Evolutionary conservation across 2,329 filamentous ascomycete genomes (phyloP).

Genomic region (Phialemonium atrogriseum): DNA sequence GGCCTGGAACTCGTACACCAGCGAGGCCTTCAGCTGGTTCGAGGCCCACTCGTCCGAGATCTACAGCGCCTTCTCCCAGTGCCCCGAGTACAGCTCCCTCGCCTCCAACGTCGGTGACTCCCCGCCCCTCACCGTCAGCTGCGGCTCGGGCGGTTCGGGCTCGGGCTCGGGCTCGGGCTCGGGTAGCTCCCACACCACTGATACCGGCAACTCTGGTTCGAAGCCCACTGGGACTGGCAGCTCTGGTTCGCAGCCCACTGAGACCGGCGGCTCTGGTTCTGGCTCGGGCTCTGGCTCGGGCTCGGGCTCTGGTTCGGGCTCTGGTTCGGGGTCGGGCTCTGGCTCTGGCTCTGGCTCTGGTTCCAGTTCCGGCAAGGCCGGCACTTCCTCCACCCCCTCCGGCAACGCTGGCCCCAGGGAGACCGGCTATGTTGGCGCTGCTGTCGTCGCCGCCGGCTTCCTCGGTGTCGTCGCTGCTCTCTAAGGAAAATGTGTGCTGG

Average conservation of each 20-base stretch:
- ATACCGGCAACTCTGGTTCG: slow-evolving; percentile 2
- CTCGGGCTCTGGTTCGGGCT: background rate
- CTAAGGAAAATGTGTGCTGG: too few species aligned
- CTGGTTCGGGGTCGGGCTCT: background rate
- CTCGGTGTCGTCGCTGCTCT: slow-evolving; percentile 16
- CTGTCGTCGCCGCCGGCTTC: slow-evolving; percentile 15
- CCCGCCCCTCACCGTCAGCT: slow-evolving; percentile 2
- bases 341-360: background rate
- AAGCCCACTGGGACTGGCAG: too few species aligned
- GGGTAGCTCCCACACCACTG: slow-evolving; percentile 2
- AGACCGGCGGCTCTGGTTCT: slow-evolving; percentile 1
- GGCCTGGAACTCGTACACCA: slow-evolving; percentile 13
- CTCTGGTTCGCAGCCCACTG: too few species aligned
- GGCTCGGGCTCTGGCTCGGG: slow-evolving; percentile 4
- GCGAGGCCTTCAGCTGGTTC: slow-evolving; percentile 15
- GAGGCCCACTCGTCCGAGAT: slow-evolving; percentile 12
- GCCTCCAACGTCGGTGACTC: slow-evolving; percentile 6
- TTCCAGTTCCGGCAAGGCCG: background rate
- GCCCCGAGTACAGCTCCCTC: slow-evolving; percentile 13
- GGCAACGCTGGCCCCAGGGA: slow-evolving; percentile 13
- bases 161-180: slow-evolving; percentile 1
- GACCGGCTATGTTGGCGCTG: slow-evolving; percentile 15
- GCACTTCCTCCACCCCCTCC: slow-evolving; percentile 1
- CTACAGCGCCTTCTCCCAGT: slow-evolving; percentile 14
- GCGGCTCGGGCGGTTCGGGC: slow-evolving; percentile 1